Evolutionary conservation across 2,329 filamentous ascomycete species (phyloP).

Genomic region (Trichoderma citrinoviride): DNA sequence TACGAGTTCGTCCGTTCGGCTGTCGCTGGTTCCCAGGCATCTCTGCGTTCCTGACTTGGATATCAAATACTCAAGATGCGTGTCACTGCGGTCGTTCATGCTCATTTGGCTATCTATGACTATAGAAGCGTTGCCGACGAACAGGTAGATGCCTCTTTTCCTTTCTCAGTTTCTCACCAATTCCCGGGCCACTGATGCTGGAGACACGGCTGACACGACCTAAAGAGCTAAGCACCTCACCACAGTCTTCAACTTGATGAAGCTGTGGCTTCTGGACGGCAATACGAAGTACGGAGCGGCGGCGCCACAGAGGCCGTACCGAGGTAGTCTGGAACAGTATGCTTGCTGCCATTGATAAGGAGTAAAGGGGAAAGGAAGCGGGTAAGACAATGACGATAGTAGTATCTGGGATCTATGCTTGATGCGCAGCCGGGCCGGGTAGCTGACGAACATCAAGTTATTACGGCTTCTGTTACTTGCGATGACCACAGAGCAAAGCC

Average conservation of each 20-base stretch:
- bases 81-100: not conserved
- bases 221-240: not conserved
- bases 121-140: not conserved
- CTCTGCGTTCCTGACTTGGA: not conserved
- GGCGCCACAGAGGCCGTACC: not conserved
- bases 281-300: not conserved
- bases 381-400: not conserved
- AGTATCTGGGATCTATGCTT: not conserved
- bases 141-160: not conserved
- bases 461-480: not conserved
- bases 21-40: not conserved
- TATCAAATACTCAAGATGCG: not conserved
- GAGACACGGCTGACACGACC: not conserved
- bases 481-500: not conserved
- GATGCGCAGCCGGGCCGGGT: not conserved
- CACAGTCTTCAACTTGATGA: not conserved
- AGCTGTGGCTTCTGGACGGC: not conserved
- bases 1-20: slow-evolving; percentile 12
- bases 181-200: not conserved
- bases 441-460: not conserved
- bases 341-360: not conserved
- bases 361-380: not conserved
- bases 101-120: not conserved
- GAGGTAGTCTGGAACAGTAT: not conserved
- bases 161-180: not conserved